Evolutionary conservation across 352 stramenopile species (phyloP).

Genomic region (Pythium rishiriense): DNA sequence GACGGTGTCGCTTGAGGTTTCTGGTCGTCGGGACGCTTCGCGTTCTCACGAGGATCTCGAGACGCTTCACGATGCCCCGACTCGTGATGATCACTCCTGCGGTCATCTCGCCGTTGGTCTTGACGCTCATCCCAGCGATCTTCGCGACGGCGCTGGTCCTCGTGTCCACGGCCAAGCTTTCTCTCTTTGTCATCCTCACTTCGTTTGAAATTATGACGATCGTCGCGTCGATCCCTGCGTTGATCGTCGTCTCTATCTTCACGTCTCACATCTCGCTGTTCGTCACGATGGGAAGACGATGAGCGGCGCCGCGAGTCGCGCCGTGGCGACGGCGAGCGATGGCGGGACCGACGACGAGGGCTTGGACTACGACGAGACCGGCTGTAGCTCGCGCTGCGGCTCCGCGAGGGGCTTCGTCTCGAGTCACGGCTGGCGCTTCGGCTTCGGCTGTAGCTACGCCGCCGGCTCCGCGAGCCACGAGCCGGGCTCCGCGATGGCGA

Average conservation of each 20-base stretch:
- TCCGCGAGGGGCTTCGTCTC: constrained; percentile 15
- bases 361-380: constrained; percentile 26
- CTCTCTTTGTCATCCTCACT: too few relatives aligned
- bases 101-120: neutral
- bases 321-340: neutral
- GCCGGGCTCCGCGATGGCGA: constrained; percentile 12
- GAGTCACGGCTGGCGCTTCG: constrained; percentile 17
- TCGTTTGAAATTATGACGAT: too few relatives aligned
- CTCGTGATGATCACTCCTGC: neutral
- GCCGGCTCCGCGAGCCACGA: neutral
- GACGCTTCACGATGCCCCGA: neutral
- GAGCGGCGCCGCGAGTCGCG: constrained; percentile 7
- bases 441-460: constrained; percentile 27
- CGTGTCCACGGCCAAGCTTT: neutral
- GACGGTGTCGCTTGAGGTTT: neutral
- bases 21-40: neutral
- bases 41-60: neutral
- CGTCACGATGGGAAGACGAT: neutral
- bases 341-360: constrained; percentile 9
- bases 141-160: neutral
- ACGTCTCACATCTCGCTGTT: neutral
- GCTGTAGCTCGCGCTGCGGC: constrained; percentile 21
- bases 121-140: neutral
- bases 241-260: neutral
- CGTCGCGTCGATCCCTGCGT: neutral